Evolutionary conservation across 1,139 yeast species (phyloP), one percentile per base, ranked within the genome.

Genomic region (Groenewaldozyma auringiensis): DNA sequence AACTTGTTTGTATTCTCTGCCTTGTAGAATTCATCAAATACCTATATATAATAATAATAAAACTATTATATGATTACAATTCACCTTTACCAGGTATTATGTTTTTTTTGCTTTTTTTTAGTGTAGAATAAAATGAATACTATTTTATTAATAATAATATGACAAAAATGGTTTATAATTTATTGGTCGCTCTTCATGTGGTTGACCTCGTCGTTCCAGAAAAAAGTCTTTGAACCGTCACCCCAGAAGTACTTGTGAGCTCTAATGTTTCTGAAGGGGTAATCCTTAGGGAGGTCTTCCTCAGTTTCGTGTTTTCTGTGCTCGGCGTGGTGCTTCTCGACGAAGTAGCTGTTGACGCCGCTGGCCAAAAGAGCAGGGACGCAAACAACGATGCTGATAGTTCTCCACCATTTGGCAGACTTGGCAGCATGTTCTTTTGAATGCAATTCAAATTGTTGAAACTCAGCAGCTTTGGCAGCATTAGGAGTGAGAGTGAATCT

Each of bases 121-220:
- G 11, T 25, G 11, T 25, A 25, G 11, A 25, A 27, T 6, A 25
- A 25, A 25, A 25, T 8, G 11, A 25, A 25, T 25, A 25, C 6
- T 25, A 8, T 6, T 25, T 25, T 25, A 25, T 25, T n/a, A n/a
- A 25, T 25, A 36, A 18, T 17, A 36, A n/a, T n/a, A 18, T 4
- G n/a, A 38, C 11, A n/a, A n/a, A n/a, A n/a, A n/a, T n/a, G n/a
- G n/a, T n/a, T n/a, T n/a, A n/a, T n/a, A n/a, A n/a, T 17, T 40
- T 41, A 49, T 31, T 51, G 50, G n/a, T 50, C 50, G 51, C 47
- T 48, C 53, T 50, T 58, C 75, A 85, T 84, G 77, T 95, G 84
- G 83, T 92, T 92, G 66, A 86, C 78, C 62, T 79, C 84, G 48
- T 84, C 74, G 75, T 87, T 88, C 98, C 98, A 92, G 83, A 92